Percentiles rank a stretch among this genome's conserved stretches.
phyloP scores from a whole-genome alignment of 306 rosid species.

The Alnus glutinosa region DNA sequence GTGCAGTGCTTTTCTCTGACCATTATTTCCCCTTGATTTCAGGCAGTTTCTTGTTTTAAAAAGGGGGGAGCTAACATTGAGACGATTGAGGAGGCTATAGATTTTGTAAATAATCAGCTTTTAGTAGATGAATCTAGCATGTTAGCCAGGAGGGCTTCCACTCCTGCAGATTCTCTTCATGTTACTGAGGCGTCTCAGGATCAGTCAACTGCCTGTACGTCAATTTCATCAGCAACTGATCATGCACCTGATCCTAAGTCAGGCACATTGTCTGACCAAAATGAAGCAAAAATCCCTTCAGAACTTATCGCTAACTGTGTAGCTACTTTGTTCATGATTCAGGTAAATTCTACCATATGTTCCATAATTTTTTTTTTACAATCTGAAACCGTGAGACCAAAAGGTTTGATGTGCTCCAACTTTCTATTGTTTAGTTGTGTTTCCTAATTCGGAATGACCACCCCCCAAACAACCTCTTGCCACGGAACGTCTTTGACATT shows the following conservation, averaged over 20 bases:
- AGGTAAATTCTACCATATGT: conserved; percentile 44
- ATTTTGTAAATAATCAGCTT: conserved; percentile 63
- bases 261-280: conserved; percentile 48
- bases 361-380: not conserved
- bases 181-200: conserved; percentile 49
- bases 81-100: conserved; percentile 72
- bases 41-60: conserved; percentile 64
- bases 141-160: conserved; percentile 38
- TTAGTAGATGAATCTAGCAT: conserved; percentile 55
- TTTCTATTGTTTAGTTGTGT: not conserved
- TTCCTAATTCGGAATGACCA: not conserved
- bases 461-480: not conserved
- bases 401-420: conserved; percentile 5
- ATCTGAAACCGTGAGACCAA: not conserved
- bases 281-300: conserved; percentile 66
- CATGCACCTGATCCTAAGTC: conserved; percentile 49
- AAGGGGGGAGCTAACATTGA: conserved; percentile 54
- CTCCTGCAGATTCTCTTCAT: conserved; percentile 46
- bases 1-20: conserved; percentile 30
- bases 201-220: conserved; percentile 45
- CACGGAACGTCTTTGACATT: not conserved
- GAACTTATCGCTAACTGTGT: conserved; percentile 84
- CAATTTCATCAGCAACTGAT: conserved; percentile 39
- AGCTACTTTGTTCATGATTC: conserved; percentile 82
- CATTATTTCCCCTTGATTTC: conserved; percentile 39